Evolutionary conservation across 495 filamentous ascomycete genomes (phyloP), one percentile per base, ranked within the genome.

Genomic region (Aspergillus campestris): DNA sequence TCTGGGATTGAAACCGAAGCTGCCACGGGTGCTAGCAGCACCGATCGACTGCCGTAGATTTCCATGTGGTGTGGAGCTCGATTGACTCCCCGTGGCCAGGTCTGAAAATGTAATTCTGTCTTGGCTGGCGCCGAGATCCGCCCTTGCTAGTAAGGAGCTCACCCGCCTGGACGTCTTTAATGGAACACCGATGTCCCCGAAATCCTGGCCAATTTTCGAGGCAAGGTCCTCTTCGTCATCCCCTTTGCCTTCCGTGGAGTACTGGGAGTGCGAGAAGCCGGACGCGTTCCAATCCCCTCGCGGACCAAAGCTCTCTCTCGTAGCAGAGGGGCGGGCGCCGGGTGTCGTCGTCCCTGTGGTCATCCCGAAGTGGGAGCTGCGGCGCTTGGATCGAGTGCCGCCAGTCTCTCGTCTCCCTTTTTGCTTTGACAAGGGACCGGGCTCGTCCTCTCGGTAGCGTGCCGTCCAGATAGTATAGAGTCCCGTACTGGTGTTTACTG

Each of bases 131-230:
- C 87, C 91, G 9, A 96, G 68, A 57, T 97, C 91, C 14, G 89
- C 84, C 51, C 91, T 75, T n/a, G 92, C 86, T 42, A 97, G 76
- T 48, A 97, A 71, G 31, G 92, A 96, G 62, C 92, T 97, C 14
- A 97, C 88, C 28, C 92, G 77, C 29, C 92, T 76, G 9, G 88
- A 92, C 34, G 87, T 81, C 60, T 86, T 81, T 14, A 79, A 71
- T 4, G 82, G 80, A 12, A 79, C 78, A 33, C 81, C 75, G 28
- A 79, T 75, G 37, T 74, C 71, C 15, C 82, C 84, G 47, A 80
- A 86, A 41, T 92, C 88, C 18, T 87, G 81, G 42, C 89, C 87
- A 13, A 98, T 64, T 5, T 86, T 79, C 8, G 83, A 80, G 3
- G 77, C 81, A 43, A 90, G 74, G 38, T 84, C 79, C 34, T 78